These are phyloP conservation scores for Fusarium humuli DNA, from an alignment of 2,329 filamentous ascomycete genomes.

Conservation along the genomic window DNA sequence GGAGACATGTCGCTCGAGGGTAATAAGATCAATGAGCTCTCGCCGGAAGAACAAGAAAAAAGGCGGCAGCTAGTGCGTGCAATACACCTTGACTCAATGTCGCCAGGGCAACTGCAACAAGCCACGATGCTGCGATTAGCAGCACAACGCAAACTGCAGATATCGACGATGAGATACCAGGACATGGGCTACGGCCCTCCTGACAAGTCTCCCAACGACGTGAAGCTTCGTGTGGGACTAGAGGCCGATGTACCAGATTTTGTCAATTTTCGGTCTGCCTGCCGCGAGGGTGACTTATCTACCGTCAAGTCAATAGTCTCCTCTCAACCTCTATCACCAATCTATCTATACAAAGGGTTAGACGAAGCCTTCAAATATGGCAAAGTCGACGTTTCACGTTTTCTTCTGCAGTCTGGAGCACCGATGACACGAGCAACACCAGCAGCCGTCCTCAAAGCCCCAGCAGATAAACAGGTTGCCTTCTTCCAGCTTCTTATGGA, in stretches of 20 bases:
- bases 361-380: conserved; percentile 6
- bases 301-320: neutral
- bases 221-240: neutral
- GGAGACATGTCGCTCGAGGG: neutral
- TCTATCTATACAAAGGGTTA: neutral
- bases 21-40: neutral
- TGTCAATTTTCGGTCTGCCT: conserved; percentile 20
- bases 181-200: neutral
- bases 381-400: conserved; percentile 17
- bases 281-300: conserved; percentile 21
- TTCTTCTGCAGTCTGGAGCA: conserved; percentile 16
- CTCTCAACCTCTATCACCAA: neutral
- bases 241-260: neutral
- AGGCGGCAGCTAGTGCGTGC: neutral
- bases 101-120: neutral
- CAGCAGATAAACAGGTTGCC: neutral
- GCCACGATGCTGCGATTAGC: neutral
- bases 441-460: conserved; percentile 5
- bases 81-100: neutral
- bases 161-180: neutral
- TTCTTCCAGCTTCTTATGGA: neutral
- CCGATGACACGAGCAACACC: conserved; percentile 23
- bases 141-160: neutral
- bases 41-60: neutral
- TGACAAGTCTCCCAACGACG: neutral